These are phyloP conservation scores for Collybia sordida DNA, from an alignment of 768 basidiomycete genomes.

Conservation along the genomic window DNA sequence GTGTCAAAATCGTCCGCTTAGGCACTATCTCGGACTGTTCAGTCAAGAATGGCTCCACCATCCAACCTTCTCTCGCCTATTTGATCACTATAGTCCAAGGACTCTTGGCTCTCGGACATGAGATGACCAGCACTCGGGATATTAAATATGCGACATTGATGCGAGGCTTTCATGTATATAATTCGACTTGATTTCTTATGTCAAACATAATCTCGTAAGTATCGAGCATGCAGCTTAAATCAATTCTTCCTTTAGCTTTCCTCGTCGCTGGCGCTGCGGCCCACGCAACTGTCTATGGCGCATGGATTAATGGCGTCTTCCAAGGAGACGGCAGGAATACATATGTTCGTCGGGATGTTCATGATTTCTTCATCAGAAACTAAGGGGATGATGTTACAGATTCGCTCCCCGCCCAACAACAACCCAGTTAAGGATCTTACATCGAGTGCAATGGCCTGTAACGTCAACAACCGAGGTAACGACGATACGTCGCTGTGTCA, in stretches of 20 bases:
- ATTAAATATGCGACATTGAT: slow-evolving; percentile 10
- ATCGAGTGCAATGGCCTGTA: slow-evolving; percentile 28
- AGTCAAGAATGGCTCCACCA: no score
- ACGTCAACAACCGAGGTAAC: slow-evolving; percentile 30
- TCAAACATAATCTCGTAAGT: background rate
- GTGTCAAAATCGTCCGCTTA: no score
- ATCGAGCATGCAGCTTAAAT: slow-evolving; percentile 19
- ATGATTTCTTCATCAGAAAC: background rate
- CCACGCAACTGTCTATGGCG: slow-evolving; percentile 33
- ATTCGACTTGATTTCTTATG: background rate
- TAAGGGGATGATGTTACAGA: slow-evolving; percentile 15
- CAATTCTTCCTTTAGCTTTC: slow-evolving; percentile 20
- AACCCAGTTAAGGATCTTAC: slow-evolving; percentile 34
- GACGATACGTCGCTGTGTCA: background rate
- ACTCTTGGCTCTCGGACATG: no score
- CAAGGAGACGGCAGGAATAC: slow-evolving; percentile 31
- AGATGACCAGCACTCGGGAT: background rate
- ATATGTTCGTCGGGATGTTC: slow-evolving; percentile 21
- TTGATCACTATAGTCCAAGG: no score
- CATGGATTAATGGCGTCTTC: slow-evolving; percentile 36
- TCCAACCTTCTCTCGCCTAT: no score
- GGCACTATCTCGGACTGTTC: no score
- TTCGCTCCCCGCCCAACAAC: slow-evolving; percentile 36
- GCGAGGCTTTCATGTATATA: slow-evolving; percentile 1
- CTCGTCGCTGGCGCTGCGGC: slow-evolving; percentile 22